Evolutionary conservation across 768 basidiomycete genomes (phyloP).

Genomic region (Leucosporidium yakuticum): DNA sequence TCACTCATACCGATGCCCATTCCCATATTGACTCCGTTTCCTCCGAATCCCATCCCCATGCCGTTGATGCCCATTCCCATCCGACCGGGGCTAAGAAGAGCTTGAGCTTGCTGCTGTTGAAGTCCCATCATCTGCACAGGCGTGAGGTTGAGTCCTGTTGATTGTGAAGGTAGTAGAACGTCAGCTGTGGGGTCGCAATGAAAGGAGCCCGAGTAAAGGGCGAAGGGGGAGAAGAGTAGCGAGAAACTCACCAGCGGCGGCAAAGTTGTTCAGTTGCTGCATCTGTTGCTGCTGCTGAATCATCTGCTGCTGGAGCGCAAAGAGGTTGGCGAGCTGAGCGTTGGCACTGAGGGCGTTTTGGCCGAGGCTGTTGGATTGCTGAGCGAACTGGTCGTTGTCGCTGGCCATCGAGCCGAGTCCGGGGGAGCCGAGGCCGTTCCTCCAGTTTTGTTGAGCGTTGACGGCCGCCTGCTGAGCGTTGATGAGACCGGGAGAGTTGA

Average conservation of each 20-base stretch:
- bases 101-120: constrained; percentile 29
- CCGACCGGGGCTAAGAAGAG: constrained; percentile 13
- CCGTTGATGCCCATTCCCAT: constrained; percentile 14
- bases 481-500: constrained; percentile 24
- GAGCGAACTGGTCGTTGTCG: not conserved
- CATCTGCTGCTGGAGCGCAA: constrained; percentile 42
- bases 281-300: constrained; percentile 41
- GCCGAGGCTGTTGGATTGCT: not conserved
- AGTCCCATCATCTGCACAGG: constrained; percentile 18
- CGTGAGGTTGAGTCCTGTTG: constrained; percentile 22
- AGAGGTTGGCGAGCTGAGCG: constrained; percentile 40
- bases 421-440: constrained; percentile 21
- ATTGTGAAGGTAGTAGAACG: too few relatives aligned
- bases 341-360: constrained; percentile 5
- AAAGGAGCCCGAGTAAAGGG: too few relatives aligned
- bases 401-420: constrained; percentile 27
- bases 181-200: too few relatives aligned
- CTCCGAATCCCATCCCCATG: constrained; percentile 12
- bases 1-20: constrained; percentile 8
- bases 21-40: not conserved
- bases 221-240: too few relatives aligned
- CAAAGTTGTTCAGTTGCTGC: constrained; percentile 35
- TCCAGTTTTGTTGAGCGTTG: constrained; percentile 40
- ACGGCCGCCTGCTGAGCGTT: constrained; percentile 36
- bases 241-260: constrained; percentile 15